Percentiles rank a stretch among this genome's conserved stretches.
Conservation (phyloP, 2,329 filamentous ascomycete species). For the Penicillium sp. region DNA sequence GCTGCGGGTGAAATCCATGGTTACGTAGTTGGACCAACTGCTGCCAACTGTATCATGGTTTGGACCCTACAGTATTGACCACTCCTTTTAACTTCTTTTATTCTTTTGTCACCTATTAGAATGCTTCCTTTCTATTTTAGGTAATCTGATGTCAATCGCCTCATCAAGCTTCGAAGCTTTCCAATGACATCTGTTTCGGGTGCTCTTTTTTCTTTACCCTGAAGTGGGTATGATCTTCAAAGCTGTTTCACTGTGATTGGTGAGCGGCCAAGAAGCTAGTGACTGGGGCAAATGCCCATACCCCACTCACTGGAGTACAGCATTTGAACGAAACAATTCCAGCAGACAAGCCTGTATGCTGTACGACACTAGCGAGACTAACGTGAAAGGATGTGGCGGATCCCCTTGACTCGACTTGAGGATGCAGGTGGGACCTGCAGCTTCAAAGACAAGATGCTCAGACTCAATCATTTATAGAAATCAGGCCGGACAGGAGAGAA, state of each 20-base stretch:
- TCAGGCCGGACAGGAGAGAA: not conserved
- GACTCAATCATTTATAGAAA: not conserved
- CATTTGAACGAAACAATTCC: not conserved
- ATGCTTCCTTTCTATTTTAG: not conserved
- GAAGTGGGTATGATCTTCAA: not conserved
- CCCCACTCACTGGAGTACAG: constrained; percentile 2
- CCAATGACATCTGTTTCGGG: not conserved
- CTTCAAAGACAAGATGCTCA: not conserved
- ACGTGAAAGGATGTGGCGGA: not conserved
- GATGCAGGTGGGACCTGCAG: not conserved
- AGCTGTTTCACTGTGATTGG: not conserved
- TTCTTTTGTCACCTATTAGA: not conserved
- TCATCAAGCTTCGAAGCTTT: not conserved
- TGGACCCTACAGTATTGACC: not conserved
- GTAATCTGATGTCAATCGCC: not conserved
- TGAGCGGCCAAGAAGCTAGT: not conserved
- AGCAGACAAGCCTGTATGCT: not conserved
- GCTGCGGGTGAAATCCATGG: not conserved
- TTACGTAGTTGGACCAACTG: not conserved
- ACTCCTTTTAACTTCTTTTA: not conserved
- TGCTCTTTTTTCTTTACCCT: not conserved
- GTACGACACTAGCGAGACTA: not conserved
- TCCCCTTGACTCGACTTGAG: not conserved
- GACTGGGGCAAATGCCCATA: not conserved
- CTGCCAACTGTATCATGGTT: not conserved